Evolutionary conservation across 2,329 filamentous ascomycete species (phyloP).

Genomic region (Alternaria burnsii): DNA sequence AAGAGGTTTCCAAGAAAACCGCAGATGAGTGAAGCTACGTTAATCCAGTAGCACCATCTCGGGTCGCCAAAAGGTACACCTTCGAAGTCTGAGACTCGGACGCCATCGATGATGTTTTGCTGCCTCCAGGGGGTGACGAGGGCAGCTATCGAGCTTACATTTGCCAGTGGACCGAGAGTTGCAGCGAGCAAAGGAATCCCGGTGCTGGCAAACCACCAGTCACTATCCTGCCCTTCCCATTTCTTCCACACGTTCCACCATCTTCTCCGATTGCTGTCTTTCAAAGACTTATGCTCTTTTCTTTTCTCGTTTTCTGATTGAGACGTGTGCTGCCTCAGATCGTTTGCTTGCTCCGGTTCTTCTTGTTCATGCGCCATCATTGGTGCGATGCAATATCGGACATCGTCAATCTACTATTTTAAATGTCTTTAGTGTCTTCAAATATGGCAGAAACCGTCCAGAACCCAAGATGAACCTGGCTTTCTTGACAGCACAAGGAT

Average conservation of each 20-base stretch:
- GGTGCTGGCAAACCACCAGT: slow-evolving; percentile 53
- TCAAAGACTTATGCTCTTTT: background rate
- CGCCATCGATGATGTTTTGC: slow-evolving; percentile 59
- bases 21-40: slow-evolving; percentile 77
- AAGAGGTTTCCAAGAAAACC: slow-evolving; percentile 83
- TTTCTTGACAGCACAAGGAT: background rate
- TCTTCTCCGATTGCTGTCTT: slow-evolving; percentile 1
- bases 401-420: background rate
- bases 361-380: slow-evolving; percentile 14
- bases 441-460: background rate
- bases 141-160: slow-evolving; percentile 85
- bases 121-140: slow-evolving; percentile 83
- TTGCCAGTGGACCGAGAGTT: slow-evolving; percentile 84
- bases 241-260: slow-evolving; percentile 25
- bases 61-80: slow-evolving; percentile 73
- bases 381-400: background rate
- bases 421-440: background rate
- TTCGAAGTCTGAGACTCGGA: slow-evolving; percentile 58
- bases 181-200: slow-evolving; percentile 73
- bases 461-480: background rate
- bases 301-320: background rate
- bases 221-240: slow-evolving; percentile 30
- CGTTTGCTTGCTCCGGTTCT: background rate
- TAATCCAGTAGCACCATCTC: slow-evolving; percentile 76
- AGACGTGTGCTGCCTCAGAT: background rate